Evolutionary conservation across 2,329 filamentous ascomycete species (phyloP), one percentile per base, ranked within the genome.

Genomic region (Microdochium trichocladiopsis): DNA sequence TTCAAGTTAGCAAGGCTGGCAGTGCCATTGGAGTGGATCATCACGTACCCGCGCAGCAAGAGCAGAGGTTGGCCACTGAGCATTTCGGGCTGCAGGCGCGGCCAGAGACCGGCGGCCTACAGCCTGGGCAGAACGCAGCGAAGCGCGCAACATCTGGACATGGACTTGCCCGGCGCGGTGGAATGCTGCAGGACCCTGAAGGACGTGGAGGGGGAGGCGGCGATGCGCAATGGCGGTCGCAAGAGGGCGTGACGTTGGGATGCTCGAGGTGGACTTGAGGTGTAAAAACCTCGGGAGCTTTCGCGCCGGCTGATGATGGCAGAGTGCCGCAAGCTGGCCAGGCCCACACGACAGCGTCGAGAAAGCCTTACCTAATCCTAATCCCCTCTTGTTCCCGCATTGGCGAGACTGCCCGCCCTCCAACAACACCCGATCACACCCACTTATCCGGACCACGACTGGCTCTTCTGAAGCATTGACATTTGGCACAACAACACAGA

Each of bases 41-140:
- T 66, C 53, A 62, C 65, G 61, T 67, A 67, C 63, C 67, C 65
- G 64, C 60, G 47, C 22, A 23, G 25, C 47, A 8, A 48, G 22
- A 21, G 47, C 47, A 25, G 69, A 64, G 58, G 67, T 64, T 57
- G 79, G 77, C 80, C 80, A 84, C 83, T 83, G 81, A 68, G 76
- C 79, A 68, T 83, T 81, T 68, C 76, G 79, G 68, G 72, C 71
- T 61, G 72, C 72, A 65, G 73, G 70, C 63, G 77, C 73, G 68
- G 72, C 72, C 67, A 72, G 63, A 64, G 79, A 73, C 72, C 73
- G 77, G 68, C 73, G 72, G 72, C 77, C 73, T 68, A 83, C 71
- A 64, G 76, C 74, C 76, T 76, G 81, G 66, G 78, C 78, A 69
- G 82, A 83, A 74, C 77, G 80, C 74, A 86, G 73, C 71, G 82